Evolutionary conservation across 169 alveolate species (phyloP).

Genomic region (Plasmodium sp.): DNA sequence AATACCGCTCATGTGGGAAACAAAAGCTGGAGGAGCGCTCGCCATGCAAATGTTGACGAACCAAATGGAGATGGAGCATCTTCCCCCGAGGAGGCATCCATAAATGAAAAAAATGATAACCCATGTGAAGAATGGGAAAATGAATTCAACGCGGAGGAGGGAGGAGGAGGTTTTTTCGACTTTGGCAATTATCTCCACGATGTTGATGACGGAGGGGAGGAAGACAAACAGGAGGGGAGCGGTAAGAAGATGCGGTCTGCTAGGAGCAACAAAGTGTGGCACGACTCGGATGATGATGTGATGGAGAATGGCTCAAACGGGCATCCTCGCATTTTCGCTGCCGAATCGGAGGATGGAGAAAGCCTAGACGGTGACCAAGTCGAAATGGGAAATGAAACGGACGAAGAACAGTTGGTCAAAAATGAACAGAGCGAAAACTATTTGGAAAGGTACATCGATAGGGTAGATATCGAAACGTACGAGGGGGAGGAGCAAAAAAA

Average conservation of each 20-base stretch:
- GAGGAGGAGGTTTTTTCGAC: conserved; percentile 6
- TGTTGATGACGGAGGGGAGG: neutral
- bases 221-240: neutral
- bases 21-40: neutral
- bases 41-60: neutral
- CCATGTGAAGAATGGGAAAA: neutral
- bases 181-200: conserved; percentile 23
- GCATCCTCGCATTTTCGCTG: neutral
- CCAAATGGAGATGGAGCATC: neutral
- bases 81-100: neutral
- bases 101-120: neutral
- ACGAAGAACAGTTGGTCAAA: conserved; percentile 19
- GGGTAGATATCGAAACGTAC: conserved; percentile 11
- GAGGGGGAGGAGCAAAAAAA: neutral
- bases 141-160: neutral
- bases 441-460: conserved; percentile 30
- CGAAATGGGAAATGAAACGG: conserved; percentile 5
- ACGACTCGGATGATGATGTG: conserved; percentile 70
- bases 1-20: neutral
- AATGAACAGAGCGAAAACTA: conserved; percentile 5
- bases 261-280: conserved; percentile 24
- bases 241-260: neutral
- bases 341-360: neutral
- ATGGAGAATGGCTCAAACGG: neutral
- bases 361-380: neutral